Conservation (phyloP, 495 filamentous ascomycete species). For the Penicillium coffeae region DNA sequence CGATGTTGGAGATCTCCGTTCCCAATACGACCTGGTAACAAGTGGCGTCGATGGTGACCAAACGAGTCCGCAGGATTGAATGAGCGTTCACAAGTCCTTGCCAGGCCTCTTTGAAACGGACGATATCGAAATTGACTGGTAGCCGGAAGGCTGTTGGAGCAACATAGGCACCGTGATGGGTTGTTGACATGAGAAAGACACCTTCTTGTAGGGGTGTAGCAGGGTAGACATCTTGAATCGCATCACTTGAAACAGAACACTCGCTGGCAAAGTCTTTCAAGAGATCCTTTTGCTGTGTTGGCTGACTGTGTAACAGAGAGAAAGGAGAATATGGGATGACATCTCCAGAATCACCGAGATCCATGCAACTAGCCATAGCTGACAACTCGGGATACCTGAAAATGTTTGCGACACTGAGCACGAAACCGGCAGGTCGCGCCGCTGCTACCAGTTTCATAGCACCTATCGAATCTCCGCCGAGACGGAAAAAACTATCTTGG, state of each 20-base stretch:
- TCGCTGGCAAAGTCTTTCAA: background rate
- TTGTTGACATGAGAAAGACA: constrained; percentile 48
- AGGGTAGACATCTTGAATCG: constrained; percentile 53
- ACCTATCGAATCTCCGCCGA: background rate
- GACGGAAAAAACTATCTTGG: background rate
- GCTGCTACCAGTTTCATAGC: constrained; percentile 3
- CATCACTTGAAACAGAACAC: background rate
- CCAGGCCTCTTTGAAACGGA: constrained; percentile 7
- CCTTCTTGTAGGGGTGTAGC: constrained; percentile 32
- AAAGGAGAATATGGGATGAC: background rate
- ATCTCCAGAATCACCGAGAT: background rate
- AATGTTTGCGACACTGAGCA: background rate
- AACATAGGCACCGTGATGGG: constrained; percentile 46
- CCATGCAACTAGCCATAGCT: background rate
- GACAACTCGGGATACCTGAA: background rate
- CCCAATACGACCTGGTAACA: background rate
- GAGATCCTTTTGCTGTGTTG: background rate
- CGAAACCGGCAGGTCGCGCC: background rate
- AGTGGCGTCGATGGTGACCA: constrained; percentile 8
- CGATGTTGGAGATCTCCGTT: background rate
- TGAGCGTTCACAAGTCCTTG: constrained; percentile 31
- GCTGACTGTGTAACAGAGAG: background rate
- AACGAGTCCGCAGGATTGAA: constrained; percentile 39
- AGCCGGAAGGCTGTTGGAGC: constrained; percentile 29
- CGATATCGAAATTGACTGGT: background rate